A percentile compares a stretch with the other conserved stretches of the same genome.
Evolutionary conservation across 306 rosid genomes (phyloP).

Genomic region (Casuarina equisetifolia): DNA sequence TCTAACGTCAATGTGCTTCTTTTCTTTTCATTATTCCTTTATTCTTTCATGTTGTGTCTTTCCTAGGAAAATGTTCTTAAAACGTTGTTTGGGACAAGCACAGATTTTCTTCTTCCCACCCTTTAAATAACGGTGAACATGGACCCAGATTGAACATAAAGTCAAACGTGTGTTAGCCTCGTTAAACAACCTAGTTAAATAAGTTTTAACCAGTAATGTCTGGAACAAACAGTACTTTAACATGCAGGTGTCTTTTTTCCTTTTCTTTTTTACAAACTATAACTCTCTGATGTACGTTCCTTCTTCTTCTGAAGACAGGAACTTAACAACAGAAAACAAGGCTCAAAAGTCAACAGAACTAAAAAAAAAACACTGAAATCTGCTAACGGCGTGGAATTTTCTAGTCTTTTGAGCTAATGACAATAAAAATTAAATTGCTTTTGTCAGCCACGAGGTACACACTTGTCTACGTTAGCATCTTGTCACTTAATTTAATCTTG

Average conservation of each 20-base stretch:
- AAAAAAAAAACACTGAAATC: too few species aligned
- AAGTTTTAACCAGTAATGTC: not conserved
- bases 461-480: not conserved
- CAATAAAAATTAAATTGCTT: not conserved
- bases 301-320: not conserved
- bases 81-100: not conserved
- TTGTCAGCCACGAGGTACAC: not conserved
- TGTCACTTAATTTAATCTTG: too few species aligned
- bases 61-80: not conserved
- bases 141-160: not conserved
- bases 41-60: not conserved
- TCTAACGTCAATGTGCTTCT: not conserved
- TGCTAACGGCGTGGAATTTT: not conserved
- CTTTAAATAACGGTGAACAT: not conserved
- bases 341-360: too few species aligned
- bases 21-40: not conserved
- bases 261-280: not conserved
- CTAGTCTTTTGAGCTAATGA: too few species aligned
- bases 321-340: too few species aligned
- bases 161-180: not conserved
- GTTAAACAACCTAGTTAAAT: not conserved
- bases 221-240: not conserved
- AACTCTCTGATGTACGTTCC: too few species aligned
- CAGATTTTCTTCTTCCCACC: not conserved
- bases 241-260: too few species aligned